Evolutionary conservation across 2,329 filamentous ascomycete species (phyloP).

Genomic region (Fusarium tjaetaba): DNA sequence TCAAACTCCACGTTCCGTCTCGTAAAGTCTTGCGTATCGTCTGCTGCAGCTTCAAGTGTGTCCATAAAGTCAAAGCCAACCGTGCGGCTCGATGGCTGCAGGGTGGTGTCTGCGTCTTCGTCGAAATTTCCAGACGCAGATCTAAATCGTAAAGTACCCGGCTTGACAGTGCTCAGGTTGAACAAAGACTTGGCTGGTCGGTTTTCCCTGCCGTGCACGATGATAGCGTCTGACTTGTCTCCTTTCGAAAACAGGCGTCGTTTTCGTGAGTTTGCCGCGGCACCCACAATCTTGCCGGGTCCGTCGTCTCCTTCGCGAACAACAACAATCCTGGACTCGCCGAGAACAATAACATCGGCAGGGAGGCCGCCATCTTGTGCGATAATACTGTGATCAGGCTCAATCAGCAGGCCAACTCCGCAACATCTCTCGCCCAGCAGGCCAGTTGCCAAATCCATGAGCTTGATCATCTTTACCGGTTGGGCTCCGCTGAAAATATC

Average conservation of each 20-base stretch:
- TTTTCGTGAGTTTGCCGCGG: slow-evolving; percentile 48
- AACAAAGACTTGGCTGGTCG: slow-evolving; percentile 55
- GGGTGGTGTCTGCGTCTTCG: slow-evolving; percentile 37
- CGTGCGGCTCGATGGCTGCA: slow-evolving; percentile 45
- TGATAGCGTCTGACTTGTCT: slow-evolving; percentile 62
- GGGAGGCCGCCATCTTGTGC: slow-evolving; percentile 55
- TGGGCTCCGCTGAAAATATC: slow-evolving; percentile 67
- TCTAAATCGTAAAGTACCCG: slow-evolving; percentile 49
- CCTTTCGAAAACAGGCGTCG: slow-evolving; percentile 51
- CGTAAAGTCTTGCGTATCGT: slow-evolving; percentile 59
- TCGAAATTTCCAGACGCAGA: slow-evolving; percentile 44
- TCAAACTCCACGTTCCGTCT: slow-evolving; percentile 66
- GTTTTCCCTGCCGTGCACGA: slow-evolving; percentile 61
- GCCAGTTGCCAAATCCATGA: slow-evolving; percentile 62
- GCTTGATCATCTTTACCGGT: slow-evolving; percentile 64
- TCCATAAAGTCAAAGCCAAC: slow-evolving; percentile 62
- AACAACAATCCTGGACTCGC: slow-evolving; percentile 65
- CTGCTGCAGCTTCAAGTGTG: slow-evolving; percentile 63
- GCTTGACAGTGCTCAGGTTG: slow-evolving; percentile 60
- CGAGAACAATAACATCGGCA: slow-evolving; percentile 64
- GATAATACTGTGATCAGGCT: slow-evolving; percentile 42
- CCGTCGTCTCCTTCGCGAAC: slow-evolving; percentile 64
- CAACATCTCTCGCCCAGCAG: slow-evolving; percentile 67
- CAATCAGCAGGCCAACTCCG: slow-evolving; percentile 58
- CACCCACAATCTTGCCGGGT: slow-evolving; percentile 55